Evolutionary conservation across 75 land plant species (phyloP), one percentile per base, ranked within the genome.

Genomic region (Ceratopteris richardii): DNA sequence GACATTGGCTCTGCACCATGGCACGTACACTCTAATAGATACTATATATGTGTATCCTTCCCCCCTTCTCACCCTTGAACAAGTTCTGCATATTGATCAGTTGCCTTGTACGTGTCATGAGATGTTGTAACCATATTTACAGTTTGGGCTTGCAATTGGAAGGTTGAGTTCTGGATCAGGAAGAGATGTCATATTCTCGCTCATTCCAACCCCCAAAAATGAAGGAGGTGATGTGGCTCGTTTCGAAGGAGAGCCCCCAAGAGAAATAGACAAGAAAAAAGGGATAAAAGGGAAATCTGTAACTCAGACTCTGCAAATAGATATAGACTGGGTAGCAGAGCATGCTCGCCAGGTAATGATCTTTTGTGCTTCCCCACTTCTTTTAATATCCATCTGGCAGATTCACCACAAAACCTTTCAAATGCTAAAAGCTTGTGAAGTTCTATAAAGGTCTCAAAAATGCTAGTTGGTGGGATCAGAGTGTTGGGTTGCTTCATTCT

Each of bases 381-480:
- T 3, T 5, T 28, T n/a, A n/a, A n/a, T n/a, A n/a, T n/a, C n/a
- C n/a, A n/a, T 33, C 37, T 33, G 37, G 7, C 3, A 33, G 7
- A 4, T 33, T 33, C 37, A 4, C 37, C 37, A 33, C 3, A 3
- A 33, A 33, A 33, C 7, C 7, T 9, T 33, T 9, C 9, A 33
- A 33, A 33, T 9, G 9, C 37, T 33, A 33, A 33, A 33, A 33
- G 3, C 9, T 33, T 33, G 9, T 33, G 37, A 9, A 9, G 3
- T 33, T 33, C 7, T 9, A 4, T 55, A 36, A 54, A 89, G 95
- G 92, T 91, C 0, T 82, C 92, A 16, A 79, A 81, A 62, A 84
- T 91, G 97, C 78, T 91, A 4, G 46, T 82, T 63, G 97, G 97
- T 52, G 92, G 97, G 2, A 62, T 87, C 53, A 66, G 80, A 44